A percentile compares a stretch with the other conserved stretches of the same genome.
These are phyloP conservation scores for Clonostachys solani DNA, from an alignment of 2,329 filamentous ascomycete species.

Conservation along the genomic window DNA sequence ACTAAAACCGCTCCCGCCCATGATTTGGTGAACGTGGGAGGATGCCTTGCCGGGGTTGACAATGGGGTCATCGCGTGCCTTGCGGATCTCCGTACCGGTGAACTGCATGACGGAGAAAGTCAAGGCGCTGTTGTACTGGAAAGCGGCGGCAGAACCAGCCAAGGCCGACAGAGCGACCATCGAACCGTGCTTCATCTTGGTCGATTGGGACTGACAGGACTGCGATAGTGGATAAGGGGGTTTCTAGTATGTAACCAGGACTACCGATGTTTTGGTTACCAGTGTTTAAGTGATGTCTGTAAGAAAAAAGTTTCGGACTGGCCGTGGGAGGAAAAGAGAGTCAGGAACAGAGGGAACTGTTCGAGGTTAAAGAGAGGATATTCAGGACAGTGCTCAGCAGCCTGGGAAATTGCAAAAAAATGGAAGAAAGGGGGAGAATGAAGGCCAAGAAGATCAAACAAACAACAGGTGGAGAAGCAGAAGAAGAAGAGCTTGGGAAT, in stretches of 20 bases:
- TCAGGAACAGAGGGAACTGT: constrained; percentile 3
- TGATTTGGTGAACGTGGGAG: constrained; percentile 65
- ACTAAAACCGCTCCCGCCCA: constrained; percentile 66
- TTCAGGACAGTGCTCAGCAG: constrained; percentile 4
- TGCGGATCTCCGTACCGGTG: constrained; percentile 59
- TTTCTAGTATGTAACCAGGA: too few species aligned
- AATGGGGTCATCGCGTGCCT: constrained; percentile 64
- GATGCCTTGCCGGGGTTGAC: constrained; percentile 55
- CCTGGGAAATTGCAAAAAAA: not conserved
- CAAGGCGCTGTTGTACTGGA: constrained; percentile 31
- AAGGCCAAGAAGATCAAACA: not conserved
- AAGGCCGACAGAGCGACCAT: constrained; percentile 28
- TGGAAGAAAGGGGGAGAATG: constrained; percentile 2
- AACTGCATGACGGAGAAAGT: constrained; percentile 70
- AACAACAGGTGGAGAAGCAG: not conserved
- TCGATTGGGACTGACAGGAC: not conserved
- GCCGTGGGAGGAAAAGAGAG: constrained; percentile 3
- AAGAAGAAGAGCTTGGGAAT: not conserved
- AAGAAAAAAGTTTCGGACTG: not conserved
- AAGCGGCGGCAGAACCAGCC: constrained; percentile 28
- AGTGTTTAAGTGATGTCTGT: too few species aligned
- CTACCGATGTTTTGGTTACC: too few species aligned
- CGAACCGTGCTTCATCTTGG: constrained; percentile 27
- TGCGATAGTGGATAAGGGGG: too few species aligned
- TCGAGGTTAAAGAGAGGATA: constrained; percentile 2